Base-by-base conservation (phyloP, 306 rosid species). In the Astragalus membranaceus region DNA sequence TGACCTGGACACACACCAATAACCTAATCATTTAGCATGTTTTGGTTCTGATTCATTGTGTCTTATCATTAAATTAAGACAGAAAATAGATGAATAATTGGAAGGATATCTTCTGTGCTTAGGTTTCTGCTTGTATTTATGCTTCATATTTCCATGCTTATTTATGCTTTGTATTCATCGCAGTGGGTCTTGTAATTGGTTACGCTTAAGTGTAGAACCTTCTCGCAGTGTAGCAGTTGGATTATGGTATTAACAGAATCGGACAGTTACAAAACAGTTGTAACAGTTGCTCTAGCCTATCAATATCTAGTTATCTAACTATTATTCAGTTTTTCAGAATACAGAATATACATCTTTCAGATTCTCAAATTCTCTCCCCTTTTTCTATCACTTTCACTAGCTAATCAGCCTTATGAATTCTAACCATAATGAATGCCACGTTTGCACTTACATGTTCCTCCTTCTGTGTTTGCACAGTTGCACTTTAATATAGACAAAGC, bases 1-100 rank as follows among this genome's bases (percentile, higher is more conserved):
- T 2, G 99, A 88, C 97, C 97, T 91, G 81, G 4, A 78, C 77
- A 80, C 10, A 37, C 12, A 36, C 7, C 7, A 20, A 50, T 15
- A 37, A 61, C 36, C 29, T 50, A 73, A 43, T 72, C 46, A 39
- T 54, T 59, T 39, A 50, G 30, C 14, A 7, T 60, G 36, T 30
- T 20, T 47, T 41, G 57, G 49, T 59, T 59, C 10, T 32, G 43
- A 61, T 42, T 52, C 35, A 5, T 3, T 10, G 14, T 14, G 41
- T 42, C 17, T 42, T 33, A 20, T 46, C 9, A 41, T 39, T 52
- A 63, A 13, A 6, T 42, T 16, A 26, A 26, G 44, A 16, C 29
- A 50, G 4, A 11, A 41, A 35, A 26, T 14, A 17, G n/a, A 39
- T 41, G 14, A 46, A 46, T 46, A 5, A 46, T 46, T n/a, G 8